A percentile compares a stretch with the other conserved stretches of the same genome.
Evolutionary conservation across 2,329 filamentous ascomycete genomes (phyloP).

Genomic region (Colletotrichum cereale): DNA sequence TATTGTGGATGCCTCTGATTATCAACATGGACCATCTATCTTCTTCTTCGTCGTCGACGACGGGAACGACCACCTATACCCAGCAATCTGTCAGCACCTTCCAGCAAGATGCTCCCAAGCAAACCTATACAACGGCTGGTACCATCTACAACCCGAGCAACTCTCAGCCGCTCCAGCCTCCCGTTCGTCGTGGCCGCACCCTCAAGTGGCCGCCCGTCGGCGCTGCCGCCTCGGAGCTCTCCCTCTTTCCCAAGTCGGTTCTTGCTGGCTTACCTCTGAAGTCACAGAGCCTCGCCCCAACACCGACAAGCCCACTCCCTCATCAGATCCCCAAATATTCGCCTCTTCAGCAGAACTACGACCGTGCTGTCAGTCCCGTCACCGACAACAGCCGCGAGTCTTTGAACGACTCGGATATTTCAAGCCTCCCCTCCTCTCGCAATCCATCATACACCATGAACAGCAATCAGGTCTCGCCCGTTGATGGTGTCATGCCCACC

Average conservation of each 20-base stretch:
- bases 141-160: constrained; percentile 65
- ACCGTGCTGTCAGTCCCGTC: constrained; percentile 61
- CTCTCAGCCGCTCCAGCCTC: constrained; percentile 62
- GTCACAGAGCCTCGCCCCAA: constrained; percentile 43
- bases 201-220: constrained; percentile 54
- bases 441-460: constrained; percentile 47
- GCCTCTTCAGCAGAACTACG: constrained; percentile 67
- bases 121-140: constrained; percentile 68
- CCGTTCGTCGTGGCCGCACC: constrained; percentile 62
- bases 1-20: constrained; percentile 26
- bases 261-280: constrained; percentile 53
- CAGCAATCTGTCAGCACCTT: constrained; percentile 35
- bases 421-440: constrained; percentile 43
- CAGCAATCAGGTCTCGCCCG: constrained; percentile 41
- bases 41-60: constrained; percentile 42
- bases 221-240: constrained; percentile 47
- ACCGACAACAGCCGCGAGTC: constrained; percentile 25
- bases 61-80: constrained; percentile 21
- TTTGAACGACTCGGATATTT: constrained; percentile 12
- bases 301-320: constrained; percentile 41
- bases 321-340: constrained; percentile 56
- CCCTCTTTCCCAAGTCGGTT: constrained; percentile 53
- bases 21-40: constrained; percentile 49
- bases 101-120: constrained; percentile 44
- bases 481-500: constrained; percentile 44